Base-by-base conservation (phyloP, 164 flowering plant genomes). In the Malania oleifera region DNA sequence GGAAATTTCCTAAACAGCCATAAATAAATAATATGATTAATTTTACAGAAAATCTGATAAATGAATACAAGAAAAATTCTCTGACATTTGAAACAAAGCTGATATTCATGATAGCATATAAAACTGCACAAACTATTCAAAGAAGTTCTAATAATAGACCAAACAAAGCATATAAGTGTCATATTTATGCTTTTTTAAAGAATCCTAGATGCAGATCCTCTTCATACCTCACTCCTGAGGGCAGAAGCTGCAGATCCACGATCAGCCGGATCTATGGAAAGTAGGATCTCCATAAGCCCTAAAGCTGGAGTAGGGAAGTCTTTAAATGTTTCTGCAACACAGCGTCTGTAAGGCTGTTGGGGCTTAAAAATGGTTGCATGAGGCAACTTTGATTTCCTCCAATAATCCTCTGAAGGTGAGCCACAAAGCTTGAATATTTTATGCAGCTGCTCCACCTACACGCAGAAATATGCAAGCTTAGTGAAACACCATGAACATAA, bases 401-500 rank as follows among this genome's bases (percentile, higher is more conserved):
- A 92, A 67, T 92, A 92, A 12, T 89, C 98, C 66, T 92, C 98
- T 7, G 96, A 80, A 29, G 98, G 98, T 41, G 98, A 92, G 23
- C 98, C 98, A 71, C 98, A 92, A 63, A 92, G 91, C 75, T 89
- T 92, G 74, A 92, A 92, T 55, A 92, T 92, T 68, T 89, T 92
- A 71, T 92, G 98, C 68, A 92, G 64, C 62, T 92, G 98, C 70
- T 92, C 97, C 75, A 92, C 98, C 98, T 86, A 68, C 19, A 57
- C 52, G 19, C 17, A 26, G 38, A 64, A 63, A 62, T 14, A 44
- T 31, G 7, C 47, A 57, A 34, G 24, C 51, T 12, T 18, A 37
- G 28, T 59, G 44, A 49, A 24, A 9, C 1, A 34, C 52, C 48
- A 38, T 24, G 13, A 5, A 39, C 35, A 12, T 17, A 53, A 14